Percentiles rank a stretch among this genome's conserved stretches.
These are phyloP conservation scores for Boletus edulis DNA, from an alignment of 768 basidiomycete genomes.

Conservation along the genomic window DNA sequence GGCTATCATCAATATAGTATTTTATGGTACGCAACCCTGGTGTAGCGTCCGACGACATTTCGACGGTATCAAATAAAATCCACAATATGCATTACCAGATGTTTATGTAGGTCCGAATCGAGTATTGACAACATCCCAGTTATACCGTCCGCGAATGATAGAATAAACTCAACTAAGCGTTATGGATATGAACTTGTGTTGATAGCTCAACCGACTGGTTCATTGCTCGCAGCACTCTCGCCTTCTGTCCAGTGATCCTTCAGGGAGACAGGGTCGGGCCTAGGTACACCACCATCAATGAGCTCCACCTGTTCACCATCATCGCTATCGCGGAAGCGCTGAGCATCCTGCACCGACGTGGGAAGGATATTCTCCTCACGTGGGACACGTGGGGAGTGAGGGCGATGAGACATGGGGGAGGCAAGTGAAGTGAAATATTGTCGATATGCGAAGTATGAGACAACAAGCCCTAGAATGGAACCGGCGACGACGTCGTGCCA, in stretches of 20 bases:
- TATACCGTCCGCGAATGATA: background rate
- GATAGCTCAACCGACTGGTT: slow-evolving; percentile 4
- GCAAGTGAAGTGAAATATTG: slow-evolving; percentile 81
- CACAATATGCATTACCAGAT: background rate
- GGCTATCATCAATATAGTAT: too few species aligned
- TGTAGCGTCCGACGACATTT: too few species aligned
- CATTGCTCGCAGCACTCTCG: slow-evolving; percentile 25
- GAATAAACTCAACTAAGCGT: background rate
- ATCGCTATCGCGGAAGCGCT: slow-evolving; percentile 11
- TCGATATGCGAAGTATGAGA: slow-evolving; percentile 76
- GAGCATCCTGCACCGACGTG: slow-evolving; percentile 23
- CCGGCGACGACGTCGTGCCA: slow-evolving; percentile 91
- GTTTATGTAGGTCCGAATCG: background rate
- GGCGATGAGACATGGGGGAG: slow-evolving; percentile 61
- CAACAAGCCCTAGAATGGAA: slow-evolving; percentile 63
- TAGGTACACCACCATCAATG: slow-evolving; percentile 11
- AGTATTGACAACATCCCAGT: background rate
- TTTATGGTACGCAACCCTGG: too few species aligned
- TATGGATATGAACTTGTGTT: background rate
- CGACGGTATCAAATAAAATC: too few species aligned
- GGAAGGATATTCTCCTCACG: slow-evolving; percentile 45
- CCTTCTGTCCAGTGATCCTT: slow-evolving; percentile 33
- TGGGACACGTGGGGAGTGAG: slow-evolving; percentile 65
- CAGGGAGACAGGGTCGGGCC: slow-evolving; percentile 3
- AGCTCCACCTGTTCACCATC: slow-evolving; percentile 31